These are phyloP conservation scores for Colletotrichum cereale DNA, from an alignment of 2,329 filamentous ascomycete genomes.

Conservation along the genomic window DNA sequence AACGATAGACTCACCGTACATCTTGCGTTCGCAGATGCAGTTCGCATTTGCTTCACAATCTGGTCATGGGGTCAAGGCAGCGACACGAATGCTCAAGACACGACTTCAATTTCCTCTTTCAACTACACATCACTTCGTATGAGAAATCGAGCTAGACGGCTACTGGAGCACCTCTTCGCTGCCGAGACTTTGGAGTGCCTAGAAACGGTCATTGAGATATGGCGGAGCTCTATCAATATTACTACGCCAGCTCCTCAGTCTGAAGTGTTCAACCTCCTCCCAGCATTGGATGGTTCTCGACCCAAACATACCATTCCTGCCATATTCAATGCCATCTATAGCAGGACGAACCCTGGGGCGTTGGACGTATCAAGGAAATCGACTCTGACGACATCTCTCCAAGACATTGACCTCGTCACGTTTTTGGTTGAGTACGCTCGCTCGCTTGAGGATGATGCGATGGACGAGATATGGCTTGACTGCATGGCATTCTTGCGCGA, in stretches of 20 bases:
- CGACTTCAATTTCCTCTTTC: constrained; percentile 82
- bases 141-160: constrained; percentile 87
- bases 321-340: constrained; percentile 96
- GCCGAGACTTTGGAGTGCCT: constrained; percentile 94
- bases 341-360: constrained; percentile 86
- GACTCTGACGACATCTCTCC: constrained; percentile 86
- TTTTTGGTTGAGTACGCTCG: constrained; percentile 92
- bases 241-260: constrained; percentile 63
- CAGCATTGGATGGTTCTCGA: constrained; percentile 90
- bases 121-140: constrained; percentile 91
- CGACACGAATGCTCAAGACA: constrained; percentile 71
- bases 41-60: constrained; percentile 90
- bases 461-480: constrained; percentile 98
- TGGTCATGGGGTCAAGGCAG: constrained; percentile 90
- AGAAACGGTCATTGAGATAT: constrained; percentile 89
- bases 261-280: constrained; percentile 86
- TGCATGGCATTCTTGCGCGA: constrained; percentile 93
- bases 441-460: constrained; percentile 94
- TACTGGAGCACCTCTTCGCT: constrained; percentile 92
- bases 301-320: constrained; percentile 94
- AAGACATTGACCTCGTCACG: constrained; percentile 84
- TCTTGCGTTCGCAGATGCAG: constrained; percentile 96
- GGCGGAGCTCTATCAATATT: constrained; percentile 69
- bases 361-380: constrained; percentile 86
- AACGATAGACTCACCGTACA: constrained; percentile 94